A percentile compares a stretch with the other conserved stretches of the same genome.
Conservation (phyloP, 345 rosid species). For the Lumnitzera littorea region DNA sequence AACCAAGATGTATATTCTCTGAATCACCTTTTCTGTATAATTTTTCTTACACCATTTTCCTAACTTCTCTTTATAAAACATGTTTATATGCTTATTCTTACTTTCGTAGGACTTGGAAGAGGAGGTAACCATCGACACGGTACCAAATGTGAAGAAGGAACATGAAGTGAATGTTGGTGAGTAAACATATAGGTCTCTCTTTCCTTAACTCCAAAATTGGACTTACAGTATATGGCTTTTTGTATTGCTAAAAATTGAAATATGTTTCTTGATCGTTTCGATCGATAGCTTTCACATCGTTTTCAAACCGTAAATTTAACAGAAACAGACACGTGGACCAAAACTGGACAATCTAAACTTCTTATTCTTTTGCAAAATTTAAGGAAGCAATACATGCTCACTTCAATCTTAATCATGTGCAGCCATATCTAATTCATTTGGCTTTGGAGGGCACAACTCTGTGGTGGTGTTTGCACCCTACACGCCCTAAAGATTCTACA, state of each 20-base stretch:
- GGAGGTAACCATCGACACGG: conserved; percentile 53
- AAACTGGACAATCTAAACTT: too few relatives aligned
- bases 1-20: conserved; percentile 50
- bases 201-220: too few relatives aligned
- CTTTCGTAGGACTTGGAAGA: conserved; percentile 42
- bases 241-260: too few relatives aligned
- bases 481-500: conserved; percentile 13
- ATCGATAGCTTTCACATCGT: too few relatives aligned
- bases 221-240: too few relatives aligned
- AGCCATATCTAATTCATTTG: conserved; percentile 63
- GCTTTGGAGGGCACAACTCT: conserved; percentile 62
- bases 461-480: conserved; percentile 64
- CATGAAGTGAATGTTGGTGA: conserved; percentile 49
- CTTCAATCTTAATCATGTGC: conserved; percentile 7
- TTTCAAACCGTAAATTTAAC: too few relatives aligned
- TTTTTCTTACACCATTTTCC: neutral
- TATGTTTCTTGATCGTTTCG: too few relatives aligned
- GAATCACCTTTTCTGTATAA: neutral
- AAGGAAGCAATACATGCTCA: too few relatives aligned
- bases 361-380: too few relatives aligned
- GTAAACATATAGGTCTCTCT: neutral
- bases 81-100: neutral
- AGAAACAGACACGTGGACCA: too few relatives aligned
- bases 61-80: neutral
- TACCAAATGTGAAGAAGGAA: conserved; percentile 52